These are phyloP conservation scores for Sugiyamaella japonica DNA, from an alignment of 1,139 yeast species.

Conservation along the genomic window DNA sequence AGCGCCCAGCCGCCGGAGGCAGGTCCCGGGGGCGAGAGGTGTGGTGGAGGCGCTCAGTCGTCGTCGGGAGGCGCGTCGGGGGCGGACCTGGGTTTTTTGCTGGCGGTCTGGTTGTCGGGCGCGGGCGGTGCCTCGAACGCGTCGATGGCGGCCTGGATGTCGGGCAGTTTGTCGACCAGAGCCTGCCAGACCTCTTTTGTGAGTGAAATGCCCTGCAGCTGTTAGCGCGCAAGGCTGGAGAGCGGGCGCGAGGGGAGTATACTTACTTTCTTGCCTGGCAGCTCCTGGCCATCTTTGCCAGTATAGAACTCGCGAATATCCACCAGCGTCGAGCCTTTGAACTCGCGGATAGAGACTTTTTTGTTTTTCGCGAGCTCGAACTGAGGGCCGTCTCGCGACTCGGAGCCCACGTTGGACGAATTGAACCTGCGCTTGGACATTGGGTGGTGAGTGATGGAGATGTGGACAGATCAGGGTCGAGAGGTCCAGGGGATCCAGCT, in stretches of 20 bases:
- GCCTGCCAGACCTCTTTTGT: constrained; percentile 68
- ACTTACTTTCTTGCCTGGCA: constrained; percentile 71
- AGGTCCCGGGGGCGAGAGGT: not conserved
- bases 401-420: not conserved
- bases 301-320: constrained; percentile 81
- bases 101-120: not conserved
- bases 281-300: constrained; percentile 52
- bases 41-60: too few species aligned
- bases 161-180: constrained; percentile 53
- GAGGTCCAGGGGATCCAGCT: too few species aligned
- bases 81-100: not conserved
- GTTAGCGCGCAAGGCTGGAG: not conserved
- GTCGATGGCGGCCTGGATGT: constrained; percentile 61
- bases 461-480: not conserved
- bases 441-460: not conserved
- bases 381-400: constrained; percentile 10
- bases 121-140: constrained; percentile 20
- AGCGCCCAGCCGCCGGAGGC: not conserved
- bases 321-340: constrained; percentile 61
- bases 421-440: constrained; percentile 13
- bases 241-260: too few species aligned
- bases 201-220: constrained; percentile 62
- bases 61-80: not conserved
- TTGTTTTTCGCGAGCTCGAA: constrained; percentile 62
- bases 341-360: constrained; percentile 68